A percentile compares a stretch with the other conserved stretches of the same genome.
Evolutionary conservation across 257 asterid genomes (phyloP).

Genomic region (Gentiana dahurica): DNA sequence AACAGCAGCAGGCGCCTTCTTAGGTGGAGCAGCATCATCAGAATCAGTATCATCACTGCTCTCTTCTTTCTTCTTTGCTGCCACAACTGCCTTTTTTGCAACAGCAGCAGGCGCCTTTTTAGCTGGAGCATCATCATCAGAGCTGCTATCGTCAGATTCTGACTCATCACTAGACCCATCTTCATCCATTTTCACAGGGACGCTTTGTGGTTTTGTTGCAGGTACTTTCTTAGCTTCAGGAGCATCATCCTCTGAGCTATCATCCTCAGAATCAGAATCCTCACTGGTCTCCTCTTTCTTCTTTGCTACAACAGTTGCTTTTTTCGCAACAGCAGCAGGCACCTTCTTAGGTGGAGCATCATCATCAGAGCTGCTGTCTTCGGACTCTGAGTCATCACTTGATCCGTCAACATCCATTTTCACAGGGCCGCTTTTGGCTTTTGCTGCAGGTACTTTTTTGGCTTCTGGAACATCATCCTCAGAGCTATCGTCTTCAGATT

Average conservation of each 20-base stretch:
- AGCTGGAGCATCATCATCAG: slow-evolving; percentile 24
- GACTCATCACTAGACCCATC: slow-evolving; percentile 6
- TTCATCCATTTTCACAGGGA: slow-evolving; percentile 13
- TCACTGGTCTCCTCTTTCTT: slow-evolving; percentile 5
- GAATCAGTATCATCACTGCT: too few species aligned
- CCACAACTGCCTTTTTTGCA: slow-evolving; percentile 2
- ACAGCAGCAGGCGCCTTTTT: slow-evolving; percentile 13
- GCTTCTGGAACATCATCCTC: slow-evolving; percentile 21
- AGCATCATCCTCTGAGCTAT: slow-evolving; percentile 27
- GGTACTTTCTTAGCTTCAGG: slow-evolving; percentile 20
- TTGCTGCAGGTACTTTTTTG: slow-evolving; percentile 16
- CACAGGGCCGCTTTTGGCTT: slow-evolving; percentile 17
- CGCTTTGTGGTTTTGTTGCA: slow-evolving; percentile 13
- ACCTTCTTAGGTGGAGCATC: slow-evolving; percentile 10
- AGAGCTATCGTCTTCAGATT: slow-evolving; percentile 23
- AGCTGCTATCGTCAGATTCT: slow-evolving; percentile 9
- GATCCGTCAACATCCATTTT: slow-evolving; percentile 11
- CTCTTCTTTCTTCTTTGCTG: too few species aligned
- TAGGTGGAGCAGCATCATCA: slow-evolving; percentile 1
- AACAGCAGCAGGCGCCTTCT: background rate
- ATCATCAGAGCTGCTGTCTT: slow-evolving; percentile 28
- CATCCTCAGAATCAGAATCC: slow-evolving; percentile 23
- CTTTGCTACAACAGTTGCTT: background rate
- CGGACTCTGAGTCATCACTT: background rate
- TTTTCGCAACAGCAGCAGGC: slow-evolving; percentile 13